Conservation (phyloP, 768 basidiomycete species). For the Tremella mesenterica region DNA sequence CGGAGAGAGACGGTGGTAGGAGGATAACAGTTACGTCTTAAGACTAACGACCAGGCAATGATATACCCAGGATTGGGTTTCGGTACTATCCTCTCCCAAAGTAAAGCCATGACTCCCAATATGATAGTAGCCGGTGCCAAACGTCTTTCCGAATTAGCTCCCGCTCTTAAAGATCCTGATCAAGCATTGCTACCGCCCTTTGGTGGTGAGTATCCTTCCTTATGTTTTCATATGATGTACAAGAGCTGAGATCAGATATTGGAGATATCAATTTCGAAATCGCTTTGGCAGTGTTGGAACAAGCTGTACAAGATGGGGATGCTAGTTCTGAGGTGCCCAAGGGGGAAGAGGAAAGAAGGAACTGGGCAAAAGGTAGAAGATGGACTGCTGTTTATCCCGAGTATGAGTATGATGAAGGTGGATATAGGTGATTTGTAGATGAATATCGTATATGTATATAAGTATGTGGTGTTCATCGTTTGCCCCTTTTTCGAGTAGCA, state of each 20-base stretch:
- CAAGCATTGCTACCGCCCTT: slow-evolving; percentile 61
- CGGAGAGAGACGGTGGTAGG: background rate
- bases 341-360: slow-evolving; percentile 20
- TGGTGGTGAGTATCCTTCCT: slow-evolving; percentile 15
- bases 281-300: slow-evolving; percentile 70
- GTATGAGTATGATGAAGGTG: slow-evolving; percentile 58
- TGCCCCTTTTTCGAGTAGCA: no score
- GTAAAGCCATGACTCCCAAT: slow-evolving; percentile 61
- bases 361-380: slow-evolving; percentile 55
- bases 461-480: no score
- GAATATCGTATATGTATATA: no score
- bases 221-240: slow-evolving; percentile 48
- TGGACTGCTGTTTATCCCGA: slow-evolving; percentile 62
- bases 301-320: slow-evolving; percentile 64
- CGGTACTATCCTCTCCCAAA: slow-evolving; percentile 62
- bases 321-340: slow-evolving; percentile 49
- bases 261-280: slow-evolving; percentile 68
- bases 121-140: slow-evolving; percentile 76
- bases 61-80: slow-evolving; percentile 81
- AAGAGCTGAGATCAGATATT: slow-evolving; percentile 19
- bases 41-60: slow-evolving; percentile 42
- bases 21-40: background rate
- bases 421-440: no score
- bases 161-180: slow-evolving; percentile 63
- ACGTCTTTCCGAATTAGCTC: slow-evolving; percentile 66